Evolutionary conservation across 2,329 filamentous ascomycete species (phyloP).

Genomic region (Beauveria sp.): DNA sequence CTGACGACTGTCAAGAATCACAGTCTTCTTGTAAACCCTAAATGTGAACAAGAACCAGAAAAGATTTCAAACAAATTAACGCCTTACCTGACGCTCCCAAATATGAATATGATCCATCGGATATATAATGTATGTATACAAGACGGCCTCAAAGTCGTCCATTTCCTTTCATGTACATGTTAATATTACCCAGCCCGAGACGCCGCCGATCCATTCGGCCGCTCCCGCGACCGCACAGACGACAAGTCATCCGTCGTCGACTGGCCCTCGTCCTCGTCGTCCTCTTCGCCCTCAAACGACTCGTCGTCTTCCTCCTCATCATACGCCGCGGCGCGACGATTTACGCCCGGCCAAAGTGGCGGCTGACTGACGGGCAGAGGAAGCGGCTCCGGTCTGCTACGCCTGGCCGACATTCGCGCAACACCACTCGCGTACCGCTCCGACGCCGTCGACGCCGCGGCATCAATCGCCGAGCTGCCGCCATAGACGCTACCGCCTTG

Average conservation of each 20-base stretch:
- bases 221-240: conserved; percentile 5
- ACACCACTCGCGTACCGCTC: not conserved
- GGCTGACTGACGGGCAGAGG: conserved; percentile 25
- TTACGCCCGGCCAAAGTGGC: conserved; percentile 37
- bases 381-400: conserved; percentile 10
- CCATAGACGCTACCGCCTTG: not conserved
- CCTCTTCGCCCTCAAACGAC: conserved; percentile 25
- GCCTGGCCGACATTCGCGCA: conserved; percentile 18
- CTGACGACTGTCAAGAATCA: not conserved
- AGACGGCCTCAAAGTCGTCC: not conserved
- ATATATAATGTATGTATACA: not conserved
- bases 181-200: not conserved
- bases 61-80: not conserved
- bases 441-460: not conserved
- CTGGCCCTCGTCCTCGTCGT: conserved; percentile 23
- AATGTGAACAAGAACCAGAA: no score
- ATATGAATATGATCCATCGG: not conserved
- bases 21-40: not conserved
- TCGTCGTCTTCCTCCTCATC: conserved; percentile 25
- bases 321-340: conserved; percentile 24
- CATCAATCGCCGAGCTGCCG: conserved; percentile 3
- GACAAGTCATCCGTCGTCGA: conserved; percentile 22
- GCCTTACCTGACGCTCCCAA: not conserved
- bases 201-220: not conserved
- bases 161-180: conserved; percentile 3